Percentiles rank a stretch among this genome's conserved stretches.
Evolutionary conservation across 2,329 filamentous ascomycete genomes (phyloP).

Genomic region (Colletotrichum phormii): DNA sequence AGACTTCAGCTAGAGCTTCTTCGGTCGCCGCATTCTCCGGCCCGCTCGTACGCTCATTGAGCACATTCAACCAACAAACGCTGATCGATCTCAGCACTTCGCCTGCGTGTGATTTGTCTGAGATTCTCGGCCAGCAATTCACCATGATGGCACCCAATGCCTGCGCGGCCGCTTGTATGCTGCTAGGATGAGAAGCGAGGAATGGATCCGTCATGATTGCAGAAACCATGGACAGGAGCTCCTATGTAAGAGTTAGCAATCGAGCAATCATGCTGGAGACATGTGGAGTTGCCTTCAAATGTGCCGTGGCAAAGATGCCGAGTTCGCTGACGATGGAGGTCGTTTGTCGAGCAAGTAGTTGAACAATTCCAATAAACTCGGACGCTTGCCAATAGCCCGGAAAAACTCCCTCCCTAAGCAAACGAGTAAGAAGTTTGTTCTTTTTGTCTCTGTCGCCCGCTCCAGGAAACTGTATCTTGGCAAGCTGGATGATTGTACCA

Average conservation of each 20-base stretch:
- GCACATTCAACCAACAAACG: conserved; percentile 71
- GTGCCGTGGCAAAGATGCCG: conserved; percentile 72
- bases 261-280: neutral
- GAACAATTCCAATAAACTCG: conserved; percentile 67
- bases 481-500: conserved; percentile 72
- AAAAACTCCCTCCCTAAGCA: conserved; percentile 68
- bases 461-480: conserved; percentile 47
- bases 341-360: conserved; percentile 65
- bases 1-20: conserved; percentile 49
- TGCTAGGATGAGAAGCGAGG: conserved; percentile 62
- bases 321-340: conserved; percentile 63
- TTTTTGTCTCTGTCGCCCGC: conserved; percentile 44
- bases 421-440: conserved; percentile 60
- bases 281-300: conserved; percentile 66
- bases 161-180: conserved; percentile 64
- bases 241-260: conserved; percentile 51
- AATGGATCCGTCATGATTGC: conserved; percentile 77
- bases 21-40: conserved; percentile 17
- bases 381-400: conserved; percentile 67
- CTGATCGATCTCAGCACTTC: conserved; percentile 73
- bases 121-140: conserved; percentile 77
- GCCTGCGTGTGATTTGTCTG: conserved; percentile 63
- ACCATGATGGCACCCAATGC: conserved; percentile 69
- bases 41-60: conserved; percentile 50
- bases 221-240: conserved; percentile 75